Evolutionary conservation across 352 stramenopile genomes (phyloP).

Genomic region (Heterotrichella gracilis): DNA sequence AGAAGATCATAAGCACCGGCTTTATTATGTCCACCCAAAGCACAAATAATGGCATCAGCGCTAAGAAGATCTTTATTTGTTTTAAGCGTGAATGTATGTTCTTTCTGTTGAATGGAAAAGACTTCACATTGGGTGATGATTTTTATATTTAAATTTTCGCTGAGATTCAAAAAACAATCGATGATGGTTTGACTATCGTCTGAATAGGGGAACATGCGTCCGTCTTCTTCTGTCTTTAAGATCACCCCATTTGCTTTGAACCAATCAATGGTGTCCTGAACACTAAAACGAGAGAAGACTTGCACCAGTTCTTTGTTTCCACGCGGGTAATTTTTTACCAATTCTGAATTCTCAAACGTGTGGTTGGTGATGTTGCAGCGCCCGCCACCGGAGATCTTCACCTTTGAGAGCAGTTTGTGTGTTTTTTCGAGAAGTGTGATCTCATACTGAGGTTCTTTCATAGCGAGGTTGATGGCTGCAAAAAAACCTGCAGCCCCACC

Average conservation of each 20-base stretch:
- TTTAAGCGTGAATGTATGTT: not conserved
- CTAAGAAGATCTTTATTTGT: not conserved
- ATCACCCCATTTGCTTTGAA: not conserved
- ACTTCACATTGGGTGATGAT: not conserved
- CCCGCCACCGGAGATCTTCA: not conserved
- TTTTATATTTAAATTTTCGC: not conserved
- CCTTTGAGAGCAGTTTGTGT: not conserved
- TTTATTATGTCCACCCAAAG: not conserved
- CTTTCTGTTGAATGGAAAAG: not conserved
- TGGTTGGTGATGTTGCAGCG: not conserved
- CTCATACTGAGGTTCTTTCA: not conserved
- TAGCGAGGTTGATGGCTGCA: not conserved
- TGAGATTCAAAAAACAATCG: conserved; percentile 4
- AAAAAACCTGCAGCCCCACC: not conserved
- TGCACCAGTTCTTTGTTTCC: not conserved
- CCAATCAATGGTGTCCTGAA: not conserved
- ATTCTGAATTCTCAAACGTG: not conserved
- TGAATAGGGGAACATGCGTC: not conserved
- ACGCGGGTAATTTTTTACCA: conserved; percentile 6
- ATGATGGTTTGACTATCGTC: conserved; percentile 4
- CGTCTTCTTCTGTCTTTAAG: not conserved
- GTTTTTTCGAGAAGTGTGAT: not conserved
- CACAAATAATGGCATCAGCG: not conserved
- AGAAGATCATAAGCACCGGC: not conserved
- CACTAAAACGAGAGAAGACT: not conserved